Evolutionary conservation across 345 rosid genomes (phyloP), one percentile per base, ranked within the genome.

Genomic region (Gossypium stocksii): DNA sequence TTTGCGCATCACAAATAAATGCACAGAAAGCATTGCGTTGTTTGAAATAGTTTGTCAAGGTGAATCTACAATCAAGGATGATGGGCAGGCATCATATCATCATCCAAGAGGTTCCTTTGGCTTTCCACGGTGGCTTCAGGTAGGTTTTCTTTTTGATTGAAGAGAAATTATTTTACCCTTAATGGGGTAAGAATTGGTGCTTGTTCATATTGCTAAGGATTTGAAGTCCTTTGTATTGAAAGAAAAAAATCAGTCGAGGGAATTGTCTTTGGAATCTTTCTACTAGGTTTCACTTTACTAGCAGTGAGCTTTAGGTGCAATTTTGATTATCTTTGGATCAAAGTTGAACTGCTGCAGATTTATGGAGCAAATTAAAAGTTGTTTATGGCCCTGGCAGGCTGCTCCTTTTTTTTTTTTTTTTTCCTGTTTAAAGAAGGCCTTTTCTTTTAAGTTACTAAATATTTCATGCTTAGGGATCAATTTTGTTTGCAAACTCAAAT

Each of bases 111-210:
- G 88, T 60, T 83, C 83, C 71, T 79, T 79, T 54, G 91, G 89
- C 66, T 83, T 91, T 82, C 97, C 97, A n/a, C 85, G 79, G 38
- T 91, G 97, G 97, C 88, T 91, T 2, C 85, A 91, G 90, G 97
- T 91, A 65, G 74, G 86, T 74, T 65, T 70, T 74, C 77, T 77
- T 63, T 71, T 15, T 71, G 34, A 29, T 52, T 71, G 51, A 70
- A 41, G 29, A 41, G 12, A 34, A 71, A 38, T 34, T 38, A 34
- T 34, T 71, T 12, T 56, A 9, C n/a, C 16, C 38, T 15, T 58
- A 9, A 34, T 22, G 45, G 56, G 22, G 52, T 43, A 20, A 15
- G 67, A 44, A 49, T 48, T 68, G 57, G 43, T 48, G 13, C 4
- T 16, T 22, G 23, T 44, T 51, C 70, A 12, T 66, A 2, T 11